Percentiles rank a stretch among this genome's conserved stretches.
These are phyloP conservation scores for Podaxis sp. DNA, from an alignment of 768 basidiomycete genomes.

Conservation along the genomic window DNA sequence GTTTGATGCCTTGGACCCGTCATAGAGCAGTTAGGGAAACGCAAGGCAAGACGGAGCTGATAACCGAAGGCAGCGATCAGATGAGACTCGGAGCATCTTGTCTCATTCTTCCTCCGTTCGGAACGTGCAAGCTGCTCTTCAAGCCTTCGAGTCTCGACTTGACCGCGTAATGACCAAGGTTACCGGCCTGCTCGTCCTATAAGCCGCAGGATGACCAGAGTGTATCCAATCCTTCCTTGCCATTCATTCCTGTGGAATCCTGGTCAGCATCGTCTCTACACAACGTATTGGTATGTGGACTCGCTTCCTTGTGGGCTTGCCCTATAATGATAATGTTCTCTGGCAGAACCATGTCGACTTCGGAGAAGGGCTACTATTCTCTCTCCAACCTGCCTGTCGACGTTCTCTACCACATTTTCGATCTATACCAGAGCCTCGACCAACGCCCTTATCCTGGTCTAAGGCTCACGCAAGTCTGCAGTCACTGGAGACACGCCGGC, in stretches of 20 bases:
- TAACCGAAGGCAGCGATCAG: not conserved
- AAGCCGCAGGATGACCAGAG: not conserved
- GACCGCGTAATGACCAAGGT: not conserved
- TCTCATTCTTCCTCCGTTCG: not conserved
- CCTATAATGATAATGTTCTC: not conserved
- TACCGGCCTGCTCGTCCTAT: not conserved
- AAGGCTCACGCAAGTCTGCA: constrained; percentile 21
- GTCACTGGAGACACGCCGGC: constrained; percentile 21
- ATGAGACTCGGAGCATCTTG: not conserved
- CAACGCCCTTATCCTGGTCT: constrained; percentile 12
- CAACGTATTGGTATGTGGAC: not conserved
- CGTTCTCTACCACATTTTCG: not conserved
- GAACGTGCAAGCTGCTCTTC: not conserved
- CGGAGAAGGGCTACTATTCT: not conserved
- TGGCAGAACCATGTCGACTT: not conserved
- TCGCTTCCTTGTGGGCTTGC: not conserved
- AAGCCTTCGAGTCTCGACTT: not conserved
- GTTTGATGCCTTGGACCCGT: too few species aligned
- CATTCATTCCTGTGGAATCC: not conserved
- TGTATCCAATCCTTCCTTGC: not conserved
- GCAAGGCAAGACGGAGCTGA: not conserved
- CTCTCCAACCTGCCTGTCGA: not conserved
- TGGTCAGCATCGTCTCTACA: not conserved
- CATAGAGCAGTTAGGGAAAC: not conserved
- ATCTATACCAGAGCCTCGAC: not conserved